Conservation (phyloP, 345 rosid genomes). For the Kernera saxatilis region DNA sequence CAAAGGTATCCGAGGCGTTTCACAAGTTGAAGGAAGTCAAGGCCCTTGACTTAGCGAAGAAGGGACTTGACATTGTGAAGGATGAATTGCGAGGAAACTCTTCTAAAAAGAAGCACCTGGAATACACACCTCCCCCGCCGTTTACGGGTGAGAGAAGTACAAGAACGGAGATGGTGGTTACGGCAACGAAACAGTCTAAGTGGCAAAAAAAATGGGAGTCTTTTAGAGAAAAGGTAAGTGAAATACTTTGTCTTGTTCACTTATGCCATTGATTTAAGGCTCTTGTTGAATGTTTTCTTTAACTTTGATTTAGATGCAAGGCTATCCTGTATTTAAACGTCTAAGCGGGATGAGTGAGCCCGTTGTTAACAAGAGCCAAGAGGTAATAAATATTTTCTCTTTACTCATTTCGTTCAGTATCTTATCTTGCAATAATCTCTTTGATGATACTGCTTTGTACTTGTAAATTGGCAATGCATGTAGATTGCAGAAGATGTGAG, state of each 20-base stretch:
- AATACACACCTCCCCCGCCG: constrained; percentile 58
- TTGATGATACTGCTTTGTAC: neutral
- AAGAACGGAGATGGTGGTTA: constrained; percentile 65
- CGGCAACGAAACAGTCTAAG: constrained; percentile 55
- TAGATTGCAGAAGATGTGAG: constrained; percentile 91
- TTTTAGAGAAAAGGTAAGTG: constrained; percentile 50
- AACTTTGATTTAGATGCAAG: constrained; percentile 53
- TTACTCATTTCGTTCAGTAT: neutral
- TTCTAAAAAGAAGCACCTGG: constrained; percentile 74
- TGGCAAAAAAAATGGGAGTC: constrained; percentile 82
- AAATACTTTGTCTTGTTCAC: neutral
- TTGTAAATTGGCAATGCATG: constrained; percentile 18
- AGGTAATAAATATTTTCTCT: constrained; percentile 42
- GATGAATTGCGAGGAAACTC: constrained; percentile 73
- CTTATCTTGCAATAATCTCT: neutral
- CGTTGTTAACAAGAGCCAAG: constrained; percentile 79
- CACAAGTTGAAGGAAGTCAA: constrained; percentile 63
- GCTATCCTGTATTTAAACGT: constrained; percentile 63
- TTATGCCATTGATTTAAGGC: neutral
- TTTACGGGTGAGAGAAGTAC: constrained; percentile 70
- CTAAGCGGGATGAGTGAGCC: constrained; percentile 73
- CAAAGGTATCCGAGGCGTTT: constrained; percentile 55
- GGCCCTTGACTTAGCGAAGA: constrained; percentile 70
- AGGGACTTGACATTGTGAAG: constrained; percentile 81
- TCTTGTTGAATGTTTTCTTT: neutral